A percentile compares a stretch with the other conserved stretches of the same genome.
These are phyloP conservation scores for Pleurotus sapidus DNA, from an alignment of 768 basidiomycete genomes.

Conservation along the genomic window DNA sequence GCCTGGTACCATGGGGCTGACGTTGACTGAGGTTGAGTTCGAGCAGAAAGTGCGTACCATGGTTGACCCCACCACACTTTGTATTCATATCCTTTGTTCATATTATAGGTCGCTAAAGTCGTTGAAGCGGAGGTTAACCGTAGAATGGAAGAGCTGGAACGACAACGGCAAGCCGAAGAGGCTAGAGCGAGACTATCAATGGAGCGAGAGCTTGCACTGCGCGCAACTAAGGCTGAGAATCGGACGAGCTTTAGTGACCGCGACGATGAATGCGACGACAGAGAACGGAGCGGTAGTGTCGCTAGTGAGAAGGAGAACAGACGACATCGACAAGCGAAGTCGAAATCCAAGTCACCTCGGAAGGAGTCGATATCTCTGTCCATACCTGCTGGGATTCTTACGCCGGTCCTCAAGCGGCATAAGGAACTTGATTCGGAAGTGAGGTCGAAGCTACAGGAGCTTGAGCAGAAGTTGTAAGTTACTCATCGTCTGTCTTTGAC, in stretches of 20 bases:
- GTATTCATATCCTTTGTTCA: conserved; percentile 1
- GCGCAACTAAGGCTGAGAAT: too few species aligned
- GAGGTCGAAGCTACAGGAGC: conserved; percentile 58
- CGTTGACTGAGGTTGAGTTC: conserved; percentile 67
- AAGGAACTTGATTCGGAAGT: conserved; percentile 70
- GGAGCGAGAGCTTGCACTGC: conserved; percentile 24
- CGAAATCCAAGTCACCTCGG: conserved; percentile 31
- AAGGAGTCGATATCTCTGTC: conserved; percentile 29
- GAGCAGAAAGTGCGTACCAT: conserved; percentile 59
- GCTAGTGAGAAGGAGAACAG: conserved; percentile 1
- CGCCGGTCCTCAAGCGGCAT: conserved; percentile 61
- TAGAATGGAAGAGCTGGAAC: conserved; percentile 52
- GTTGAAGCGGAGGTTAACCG: conserved; percentile 75
- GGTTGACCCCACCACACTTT: neutral
- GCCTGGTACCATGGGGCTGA: conserved; percentile 32
- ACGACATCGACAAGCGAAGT: conserved; percentile 11
- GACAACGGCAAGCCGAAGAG: conserved; percentile 33
- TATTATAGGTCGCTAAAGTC: conserved; percentile 59
- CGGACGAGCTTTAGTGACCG: neutral
- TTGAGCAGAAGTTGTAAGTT: conserved; percentile 72
- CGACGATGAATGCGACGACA: neutral
- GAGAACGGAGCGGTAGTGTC: neutral
- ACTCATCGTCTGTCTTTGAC: neutral
- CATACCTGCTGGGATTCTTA: conserved; percentile 48
- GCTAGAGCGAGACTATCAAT: conserved; percentile 27